Percentiles rank a stretch among this genome's conserved stretches.
Evolutionary conservation across 139 green algal genomes (phyloP).

Genomic region (Tetradesmus obliquus): DNA sequence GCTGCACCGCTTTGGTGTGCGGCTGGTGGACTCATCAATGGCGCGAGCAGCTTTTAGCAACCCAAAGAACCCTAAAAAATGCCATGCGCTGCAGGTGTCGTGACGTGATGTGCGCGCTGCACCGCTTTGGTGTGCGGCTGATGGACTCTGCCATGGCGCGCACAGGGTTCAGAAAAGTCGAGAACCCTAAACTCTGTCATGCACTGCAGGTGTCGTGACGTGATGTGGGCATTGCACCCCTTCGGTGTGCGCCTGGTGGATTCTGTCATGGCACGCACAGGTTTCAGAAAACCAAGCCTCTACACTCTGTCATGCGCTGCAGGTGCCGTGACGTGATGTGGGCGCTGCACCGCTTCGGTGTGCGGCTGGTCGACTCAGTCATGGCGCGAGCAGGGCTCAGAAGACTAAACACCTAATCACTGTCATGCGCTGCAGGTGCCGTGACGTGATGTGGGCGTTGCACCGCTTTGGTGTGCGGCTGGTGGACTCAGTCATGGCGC

Average conservation of each 20-base stretch:
- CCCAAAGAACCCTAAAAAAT: no score
- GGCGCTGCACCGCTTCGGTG: constrained; percentile 43
- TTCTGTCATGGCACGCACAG: constrained; percentile 19
- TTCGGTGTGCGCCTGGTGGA: constrained; percentile 28
- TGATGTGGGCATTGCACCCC: constrained; percentile 48
- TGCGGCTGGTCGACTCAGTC: constrained; percentile 12
- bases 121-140: constrained; percentile 18
- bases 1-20: constrained; percentile 32
- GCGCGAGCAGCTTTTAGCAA: neutral
- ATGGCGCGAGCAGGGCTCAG: constrained; percentile 7
- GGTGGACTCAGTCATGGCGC: constrained; percentile 30
- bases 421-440: constrained; percentile 36
- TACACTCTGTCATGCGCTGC: neutral
- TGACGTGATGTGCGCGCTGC: constrained; percentile 55
- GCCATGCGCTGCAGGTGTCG: constrained; percentile 38
- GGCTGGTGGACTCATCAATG: constrained; percentile 10
- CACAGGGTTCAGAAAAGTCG: neutral
- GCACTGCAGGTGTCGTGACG: constrained; percentile 50
- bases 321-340: constrained; percentile 58
- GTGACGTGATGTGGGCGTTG: constrained; percentile 55
- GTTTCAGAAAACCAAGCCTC: no score
- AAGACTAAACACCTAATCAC: neutral
- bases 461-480: constrained; percentile 18
- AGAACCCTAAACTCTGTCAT: no score
- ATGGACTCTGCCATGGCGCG: constrained; percentile 28